Evolutionary conservation across 192 early-diverging fungal genomes (phyloP).

Genomic region (Dissophora ornata): DNA sequence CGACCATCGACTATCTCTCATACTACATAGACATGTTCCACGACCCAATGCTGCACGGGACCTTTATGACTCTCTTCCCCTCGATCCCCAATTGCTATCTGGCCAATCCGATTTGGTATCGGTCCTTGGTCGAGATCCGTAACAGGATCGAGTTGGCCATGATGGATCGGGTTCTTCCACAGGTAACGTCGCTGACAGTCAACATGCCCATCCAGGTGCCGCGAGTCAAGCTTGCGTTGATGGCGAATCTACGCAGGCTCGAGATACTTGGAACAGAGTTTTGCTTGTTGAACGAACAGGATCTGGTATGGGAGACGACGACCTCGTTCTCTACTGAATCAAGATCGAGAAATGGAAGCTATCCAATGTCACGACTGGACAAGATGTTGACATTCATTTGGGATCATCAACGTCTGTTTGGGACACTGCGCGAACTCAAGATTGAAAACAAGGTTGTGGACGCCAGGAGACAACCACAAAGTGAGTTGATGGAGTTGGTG

Average conservation of each 20-base stretch:
- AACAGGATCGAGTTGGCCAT: conserved; percentile 45
- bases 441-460: conserved; percentile 25
- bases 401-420: conserved; percentile 40
- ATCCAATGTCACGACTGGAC: conserved; percentile 17
- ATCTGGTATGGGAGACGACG: conserved; percentile 10
- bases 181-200: conserved; percentile 25
- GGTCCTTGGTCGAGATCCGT: conserved; percentile 37
- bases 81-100: conserved; percentile 49
- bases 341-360: neutral
- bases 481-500: conserved; percentile 29
- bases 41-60: conserved; percentile 47
- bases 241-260: conserved; percentile 29
- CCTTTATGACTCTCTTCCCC: conserved; percentile 50
- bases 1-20: conserved; percentile 46
- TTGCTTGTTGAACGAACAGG: conserved; percentile 20
- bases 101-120: conserved; percentile 43
- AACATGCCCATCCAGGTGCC: conserved; percentile 40
- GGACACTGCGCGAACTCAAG: conserved; percentile 37
- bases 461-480: neutral
- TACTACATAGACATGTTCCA: conserved; percentile 50
- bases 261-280: conserved; percentile 35
- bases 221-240: conserved; percentile 12
- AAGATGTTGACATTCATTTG: conserved; percentile 36
- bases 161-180: conserved; percentile 26
- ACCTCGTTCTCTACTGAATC: neutral